These are phyloP conservation scores for Cyclotella kingstonii DNA, from an alignment of 108 stramenopile genomes.

Conservation along the genomic window DNA sequence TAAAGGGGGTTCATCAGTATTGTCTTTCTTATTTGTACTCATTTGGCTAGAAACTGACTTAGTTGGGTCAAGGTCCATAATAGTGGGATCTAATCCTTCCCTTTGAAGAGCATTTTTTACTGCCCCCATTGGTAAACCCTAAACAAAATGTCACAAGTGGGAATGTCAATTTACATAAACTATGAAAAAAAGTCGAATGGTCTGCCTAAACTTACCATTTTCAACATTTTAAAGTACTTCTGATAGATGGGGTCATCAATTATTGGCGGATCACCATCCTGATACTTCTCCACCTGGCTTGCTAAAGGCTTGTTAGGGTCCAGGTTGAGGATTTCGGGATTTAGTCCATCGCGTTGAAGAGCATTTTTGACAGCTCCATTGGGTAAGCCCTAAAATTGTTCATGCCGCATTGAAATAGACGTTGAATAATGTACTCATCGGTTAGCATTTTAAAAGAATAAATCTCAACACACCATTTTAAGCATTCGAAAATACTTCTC, in stretches of 20 bases:
- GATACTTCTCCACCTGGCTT: slow-evolving; percentile 26
- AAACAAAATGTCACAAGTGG: slow-evolving; percentile 25
- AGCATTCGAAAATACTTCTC: slow-evolving; percentile 78
- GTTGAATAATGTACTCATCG: slow-evolving; percentile 65
- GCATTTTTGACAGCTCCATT: slow-evolving; percentile 73
- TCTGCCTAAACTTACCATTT: slow-evolving; percentile 30
- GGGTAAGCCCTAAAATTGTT: slow-evolving; percentile 45
- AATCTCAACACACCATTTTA: slow-evolving; percentile 31
- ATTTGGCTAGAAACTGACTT: slow-evolving; percentile 8
- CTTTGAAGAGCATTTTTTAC: slow-evolving; percentile 45
- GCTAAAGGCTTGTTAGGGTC: slow-evolving; percentile 54
- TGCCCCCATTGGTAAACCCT: slow-evolving; percentile 75
- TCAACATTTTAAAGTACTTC: slow-evolving; percentile 78
- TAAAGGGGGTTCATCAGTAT: slow-evolving; percentile 13
- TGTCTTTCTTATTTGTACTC: background rate
- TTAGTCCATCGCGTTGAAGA: slow-evolving; percentile 59
- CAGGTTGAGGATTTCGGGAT: slow-evolving; percentile 55
- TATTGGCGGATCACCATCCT: slow-evolving; percentile 52
- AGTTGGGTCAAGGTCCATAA: slow-evolving; percentile 71
- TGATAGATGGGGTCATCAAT: slow-evolving; percentile 74
- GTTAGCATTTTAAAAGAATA: slow-evolving; percentile 53
- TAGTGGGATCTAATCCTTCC: slow-evolving; percentile 56
- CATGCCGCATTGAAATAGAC: slow-evolving; percentile 40
- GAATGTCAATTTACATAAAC: too few species aligned
- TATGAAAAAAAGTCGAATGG: background rate